phyloP scores from a whole-genome alignment of 768 basidiomycete species.

The Russula virescens region DNA sequence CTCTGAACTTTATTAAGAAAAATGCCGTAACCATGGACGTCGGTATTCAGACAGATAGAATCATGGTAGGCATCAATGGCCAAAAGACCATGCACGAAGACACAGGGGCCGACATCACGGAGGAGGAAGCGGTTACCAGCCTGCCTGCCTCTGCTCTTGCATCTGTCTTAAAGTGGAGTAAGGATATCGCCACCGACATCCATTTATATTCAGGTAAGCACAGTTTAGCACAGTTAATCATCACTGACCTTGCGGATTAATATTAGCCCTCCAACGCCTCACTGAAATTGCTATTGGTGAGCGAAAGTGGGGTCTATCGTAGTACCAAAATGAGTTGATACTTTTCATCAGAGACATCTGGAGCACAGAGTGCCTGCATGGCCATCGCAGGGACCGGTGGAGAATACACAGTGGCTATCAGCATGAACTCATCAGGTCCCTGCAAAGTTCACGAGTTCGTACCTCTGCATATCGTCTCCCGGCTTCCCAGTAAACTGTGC shows the following conservation, averaged over 20 bases:
- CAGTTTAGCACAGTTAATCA: neutral
- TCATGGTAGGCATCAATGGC: slow-evolving; percentile 32
- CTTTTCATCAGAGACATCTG: slow-evolving; percentile 46
- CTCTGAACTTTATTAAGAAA: slow-evolving; percentile 46
- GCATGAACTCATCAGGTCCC: slow-evolving; percentile 50
- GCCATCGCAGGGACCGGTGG: slow-evolving; percentile 65
- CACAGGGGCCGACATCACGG: slow-evolving; percentile 35
- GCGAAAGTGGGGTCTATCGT: neutral
- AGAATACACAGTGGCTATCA: slow-evolving; percentile 66
- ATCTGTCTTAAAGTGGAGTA: slow-evolving; percentile 68
- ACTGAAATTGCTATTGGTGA: slow-evolving; percentile 67
- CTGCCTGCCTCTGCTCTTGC: slow-evolving; percentile 56
- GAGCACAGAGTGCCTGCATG: slow-evolving; percentile 61
- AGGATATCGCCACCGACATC: slow-evolving; percentile 69
- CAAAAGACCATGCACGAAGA: slow-evolving; percentile 30
- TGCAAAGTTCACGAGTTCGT: slow-evolving; percentile 69
- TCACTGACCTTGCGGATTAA: slow-evolving; percentile 23
- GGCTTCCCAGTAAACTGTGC: neutral
- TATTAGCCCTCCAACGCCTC: slow-evolving; percentile 51
- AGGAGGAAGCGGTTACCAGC: slow-evolving; percentile 50
- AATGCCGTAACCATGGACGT: slow-evolving; percentile 53
- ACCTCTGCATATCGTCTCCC: neutral
- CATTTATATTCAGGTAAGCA: slow-evolving; percentile 53
- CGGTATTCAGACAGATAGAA: slow-evolving; percentile 53
- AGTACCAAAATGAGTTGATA: neutral